A percentile compares a stretch with the other conserved stretches of the same genome.
Conservation (phyloP, 1,139 yeast species). For the Yamadazyma kanchanaburiensis region DNA sequence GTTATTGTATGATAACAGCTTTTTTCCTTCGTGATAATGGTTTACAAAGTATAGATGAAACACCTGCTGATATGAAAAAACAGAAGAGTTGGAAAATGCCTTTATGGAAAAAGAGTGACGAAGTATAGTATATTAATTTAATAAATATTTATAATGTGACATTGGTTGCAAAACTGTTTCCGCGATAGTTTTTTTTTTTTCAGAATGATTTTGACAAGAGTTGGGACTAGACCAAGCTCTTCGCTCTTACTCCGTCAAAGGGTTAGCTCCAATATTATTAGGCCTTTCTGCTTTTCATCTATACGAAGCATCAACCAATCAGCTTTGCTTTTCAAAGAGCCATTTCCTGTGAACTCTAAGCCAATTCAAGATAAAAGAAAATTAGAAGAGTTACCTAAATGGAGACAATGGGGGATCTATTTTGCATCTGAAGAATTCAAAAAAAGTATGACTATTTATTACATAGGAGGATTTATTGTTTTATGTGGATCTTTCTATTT, state of each 20-base stretch:
- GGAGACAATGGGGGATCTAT: slow-evolving; percentile 39
- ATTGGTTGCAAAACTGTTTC: too few relatives aligned
- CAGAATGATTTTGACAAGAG: too few relatives aligned
- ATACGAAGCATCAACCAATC: neutral
- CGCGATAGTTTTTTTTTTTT: too few relatives aligned
- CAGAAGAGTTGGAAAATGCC: too few relatives aligned
- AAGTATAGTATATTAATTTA: too few relatives aligned
- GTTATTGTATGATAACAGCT: slow-evolving; percentile 31
- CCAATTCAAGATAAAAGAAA: slow-evolving; percentile 21
- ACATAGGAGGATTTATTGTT: slow-evolving; percentile 54
- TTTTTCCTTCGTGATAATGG: slow-evolving; percentile 34
- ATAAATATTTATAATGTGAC: too few relatives aligned
- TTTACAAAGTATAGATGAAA: slow-evolving; percentile 31
- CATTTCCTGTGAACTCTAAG: slow-evolving; percentile 33
- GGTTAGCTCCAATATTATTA: neutral
- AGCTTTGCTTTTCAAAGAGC: slow-evolving; percentile 9
- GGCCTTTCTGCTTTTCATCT: too few relatives aligned
- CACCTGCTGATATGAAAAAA: too few relatives aligned
- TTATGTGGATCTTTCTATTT: slow-evolving; percentile 59
- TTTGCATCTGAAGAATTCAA: slow-evolving; percentile 37
- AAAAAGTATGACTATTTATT: slow-evolving; percentile 42
- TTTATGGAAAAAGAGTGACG: too few relatives aligned
- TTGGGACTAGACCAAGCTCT: too few relatives aligned
- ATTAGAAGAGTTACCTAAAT: slow-evolving; percentile 28
- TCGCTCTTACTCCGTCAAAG: neutral